Base-by-base conservation (phyloP, 2,329 filamentous ascomycete species). In the Lithohypha guttulata region DNA sequence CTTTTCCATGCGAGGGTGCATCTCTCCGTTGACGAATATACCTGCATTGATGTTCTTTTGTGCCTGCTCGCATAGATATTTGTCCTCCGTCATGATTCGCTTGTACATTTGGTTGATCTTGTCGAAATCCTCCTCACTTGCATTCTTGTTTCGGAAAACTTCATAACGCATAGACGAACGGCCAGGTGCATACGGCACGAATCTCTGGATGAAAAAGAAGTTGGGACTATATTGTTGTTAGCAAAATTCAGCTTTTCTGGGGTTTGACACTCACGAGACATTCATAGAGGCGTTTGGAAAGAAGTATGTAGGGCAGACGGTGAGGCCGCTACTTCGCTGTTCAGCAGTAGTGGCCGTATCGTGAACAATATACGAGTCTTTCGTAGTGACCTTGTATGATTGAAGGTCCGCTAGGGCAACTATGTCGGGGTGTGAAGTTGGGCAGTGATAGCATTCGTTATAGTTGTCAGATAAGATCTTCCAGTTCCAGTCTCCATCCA, bases 201-300 rank as follows among this genome's bases (percentile, higher is more conserved):
- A 77, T 42, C 73, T 64, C 53, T 78, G 73, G 39, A 78, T 69
- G 61, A 76, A 75, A 58, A 79, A 71, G 56, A 78, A 78, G 57
- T 78, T 63, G n/a, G 71, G 66, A 10, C 69, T 72, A 42, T 2
- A 11, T 19, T 2, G 10, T 19, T 30, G 34, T 48, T 33, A 44
- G 41, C 19, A 23, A 26, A 3, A n/a, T 41, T 19, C 14, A 17
- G 17, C 8, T 7, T 25, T 15, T 13, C 6, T 15, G 35, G 7
- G 19, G 14, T 11, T 30, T 13, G 8, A 18, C 32, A 49, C 47
- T 47, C 40, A 51, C 49, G 42, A 23, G 14, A 51, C 44, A 8
- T 36, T 42, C 9, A 49, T 37, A 8, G 47, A 51, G 4, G 39
- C 45, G 33, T 51, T 51, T 9, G 49, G 49, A 19, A 50, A 50